Evolutionary conservation across 2,329 filamentous ascomycete species (phyloP).

Genomic region (Cryphonectria radicalis): DNA sequence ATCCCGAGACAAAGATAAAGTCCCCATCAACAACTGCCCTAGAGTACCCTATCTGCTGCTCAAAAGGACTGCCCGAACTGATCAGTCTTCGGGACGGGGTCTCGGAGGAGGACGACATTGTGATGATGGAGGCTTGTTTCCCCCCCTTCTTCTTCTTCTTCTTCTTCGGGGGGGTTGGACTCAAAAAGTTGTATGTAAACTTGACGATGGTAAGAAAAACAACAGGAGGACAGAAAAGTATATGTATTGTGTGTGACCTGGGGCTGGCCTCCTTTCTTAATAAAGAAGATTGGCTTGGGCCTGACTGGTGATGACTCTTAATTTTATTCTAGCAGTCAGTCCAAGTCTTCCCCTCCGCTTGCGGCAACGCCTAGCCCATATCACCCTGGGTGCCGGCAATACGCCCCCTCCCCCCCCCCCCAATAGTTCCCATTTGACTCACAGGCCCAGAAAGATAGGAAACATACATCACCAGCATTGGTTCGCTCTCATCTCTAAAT

Average conservation of each 20-base stretch:
- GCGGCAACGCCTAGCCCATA: background rate
- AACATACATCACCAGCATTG: background rate
- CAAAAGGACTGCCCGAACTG: constrained; percentile 56
- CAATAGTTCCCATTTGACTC: background rate
- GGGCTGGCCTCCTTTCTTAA: background rate
- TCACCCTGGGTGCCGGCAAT: background rate
- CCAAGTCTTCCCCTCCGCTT: background rate
- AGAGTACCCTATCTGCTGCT: constrained; percentile 58
- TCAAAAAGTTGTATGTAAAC: no score
- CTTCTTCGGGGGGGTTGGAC: no score
- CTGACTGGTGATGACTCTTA: constrained; percentile 3
- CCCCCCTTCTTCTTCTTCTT: background rate
- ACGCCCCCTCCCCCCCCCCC: no score
- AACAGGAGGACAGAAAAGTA: background rate
- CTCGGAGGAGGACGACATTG: background rate
- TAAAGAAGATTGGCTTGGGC: background rate
- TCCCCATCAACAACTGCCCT: constrained; percentile 55
- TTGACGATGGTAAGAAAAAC: background rate
- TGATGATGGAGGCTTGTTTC: background rate
- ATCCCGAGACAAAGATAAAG: constrained; percentile 58
- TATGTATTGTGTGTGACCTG: background rate
- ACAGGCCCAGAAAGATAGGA: background rate
- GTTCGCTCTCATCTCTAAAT: background rate
- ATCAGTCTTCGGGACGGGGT: constrained; percentile 38
- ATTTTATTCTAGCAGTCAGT: background rate